Evolutionary conservation across 2,329 filamentous ascomycete species (phyloP).

Genomic region (Beauveria varroae): DNA sequence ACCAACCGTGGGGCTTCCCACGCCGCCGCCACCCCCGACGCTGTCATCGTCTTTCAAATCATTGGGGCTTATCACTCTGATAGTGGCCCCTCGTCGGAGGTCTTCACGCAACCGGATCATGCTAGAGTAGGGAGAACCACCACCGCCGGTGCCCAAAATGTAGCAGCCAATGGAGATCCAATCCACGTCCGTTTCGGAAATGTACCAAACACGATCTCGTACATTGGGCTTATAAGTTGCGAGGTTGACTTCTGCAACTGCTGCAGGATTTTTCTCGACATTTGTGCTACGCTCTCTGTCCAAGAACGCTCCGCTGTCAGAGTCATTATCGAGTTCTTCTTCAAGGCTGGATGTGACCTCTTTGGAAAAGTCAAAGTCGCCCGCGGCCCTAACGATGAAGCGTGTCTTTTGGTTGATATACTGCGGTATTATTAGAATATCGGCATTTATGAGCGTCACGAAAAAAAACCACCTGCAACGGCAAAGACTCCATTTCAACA

Average conservation of each 20-base stretch:
- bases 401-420: slow-evolving; percentile 45
- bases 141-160: slow-evolving; percentile 54
- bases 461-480: slow-evolving; percentile 35
- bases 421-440: slow-evolving; percentile 20
- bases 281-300: slow-evolving; percentile 13
- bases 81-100: slow-evolving; percentile 40
- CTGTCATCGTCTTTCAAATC: slow-evolving; percentile 42
- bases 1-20: slow-evolving; percentile 52
- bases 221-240: slow-evolving; percentile 41
- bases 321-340: slow-evolving; percentile 3
- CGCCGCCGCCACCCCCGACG: slow-evolving; percentile 49
- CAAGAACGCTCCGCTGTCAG: slow-evolving; percentile 16
- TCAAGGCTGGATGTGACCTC: neutral
- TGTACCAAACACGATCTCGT: slow-evolving; percentile 44
- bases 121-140: slow-evolving; percentile 45
- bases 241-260: slow-evolving; percentile 25
- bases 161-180: slow-evolving; percentile 54
- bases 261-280: neutral
- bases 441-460: neutral
- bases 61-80: slow-evolving; percentile 43
- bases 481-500: slow-evolving; percentile 46
- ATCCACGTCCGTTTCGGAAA: slow-evolving; percentile 49
- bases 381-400: slow-evolving; percentile 53
- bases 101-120: slow-evolving; percentile 45
- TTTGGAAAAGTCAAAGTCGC: slow-evolving; percentile 42